These are phyloP conservation scores for Chaetothyriales sp. DNA, from an alignment of 2,329 filamentous ascomycete genomes.

Conservation along the genomic window DNA sequence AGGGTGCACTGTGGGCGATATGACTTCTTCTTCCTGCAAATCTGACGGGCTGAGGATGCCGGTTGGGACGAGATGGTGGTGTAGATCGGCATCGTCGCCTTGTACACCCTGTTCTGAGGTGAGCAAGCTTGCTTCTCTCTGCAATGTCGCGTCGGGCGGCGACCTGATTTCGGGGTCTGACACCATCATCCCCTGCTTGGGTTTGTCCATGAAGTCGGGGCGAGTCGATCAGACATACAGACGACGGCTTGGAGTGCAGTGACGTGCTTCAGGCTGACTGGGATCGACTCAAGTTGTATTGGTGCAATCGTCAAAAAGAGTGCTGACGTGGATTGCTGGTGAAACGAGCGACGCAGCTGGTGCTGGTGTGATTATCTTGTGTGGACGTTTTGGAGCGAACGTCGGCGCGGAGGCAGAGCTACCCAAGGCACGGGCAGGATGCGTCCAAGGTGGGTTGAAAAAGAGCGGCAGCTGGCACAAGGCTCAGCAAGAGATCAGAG, in stretches of 20 bases:
- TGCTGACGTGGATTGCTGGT: background rate
- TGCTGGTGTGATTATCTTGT: constrained; percentile 1
- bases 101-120: constrained; percentile 13
- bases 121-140: constrained; percentile 12
- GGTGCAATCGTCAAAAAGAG: background rate
- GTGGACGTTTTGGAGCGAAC: constrained; percentile 6
- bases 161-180: constrained; percentile 12
- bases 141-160: constrained; percentile 11
- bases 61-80: constrained; percentile 2
- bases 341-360: background rate
- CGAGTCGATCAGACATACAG: constrained; percentile 1
- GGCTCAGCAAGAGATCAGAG: constrained; percentile 1
- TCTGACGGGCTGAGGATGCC: constrained; percentile 11
- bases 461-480: constrained; percentile 9
- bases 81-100: constrained; percentile 6
- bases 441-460: constrained; percentile 3
- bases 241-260: background rate
- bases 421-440: constrained; percentile 20
- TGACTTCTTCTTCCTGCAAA: constrained; percentile 11
- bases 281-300: background rate
- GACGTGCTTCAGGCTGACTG: background rate
- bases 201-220: constrained; percentile 12
- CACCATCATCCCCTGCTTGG: constrained; percentile 14
- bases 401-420: background rate
- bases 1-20: constrained; percentile 3